These are phyloP conservation scores for Pelargonium nanum DNA, from an alignment of 345 rosid genomes.

Conservation along the genomic window DNA sequence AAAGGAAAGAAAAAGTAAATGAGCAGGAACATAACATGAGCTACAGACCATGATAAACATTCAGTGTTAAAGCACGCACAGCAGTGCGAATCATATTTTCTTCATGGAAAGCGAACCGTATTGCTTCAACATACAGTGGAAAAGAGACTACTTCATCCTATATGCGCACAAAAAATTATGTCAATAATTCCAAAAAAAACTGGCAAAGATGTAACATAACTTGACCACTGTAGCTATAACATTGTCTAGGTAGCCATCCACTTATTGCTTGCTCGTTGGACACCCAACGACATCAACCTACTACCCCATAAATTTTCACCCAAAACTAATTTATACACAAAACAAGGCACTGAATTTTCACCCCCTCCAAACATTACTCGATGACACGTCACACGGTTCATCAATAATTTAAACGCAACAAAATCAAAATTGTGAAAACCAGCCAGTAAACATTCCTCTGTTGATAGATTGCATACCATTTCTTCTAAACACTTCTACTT, in stretches of 20 bases:
- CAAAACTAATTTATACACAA: too few relatives aligned
- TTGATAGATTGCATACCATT: too few relatives aligned
- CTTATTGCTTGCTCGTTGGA: too few relatives aligned
- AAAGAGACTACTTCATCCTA: slow-evolving; percentile 92
- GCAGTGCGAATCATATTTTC: slow-evolving; percentile 97
- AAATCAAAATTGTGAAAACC: too few relatives aligned
- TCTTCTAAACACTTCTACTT: too few relatives aligned
- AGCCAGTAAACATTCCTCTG: too few relatives aligned
- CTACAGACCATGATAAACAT: slow-evolving; percentile 81
- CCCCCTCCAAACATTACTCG: too few relatives aligned
- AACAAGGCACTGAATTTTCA: too few relatives aligned
- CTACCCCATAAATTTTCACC: too few relatives aligned
- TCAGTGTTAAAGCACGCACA: slow-evolving; percentile 82
- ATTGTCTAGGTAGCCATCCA: neutral
- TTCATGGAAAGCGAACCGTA: slow-evolving; percentile 87
- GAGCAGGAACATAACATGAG: slow-evolving; percentile 3
- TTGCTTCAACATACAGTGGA: slow-evolving; percentile 90
- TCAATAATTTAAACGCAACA: too few relatives aligned
- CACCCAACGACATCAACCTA: too few relatives aligned
- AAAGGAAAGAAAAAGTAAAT: slow-evolving; percentile 5
- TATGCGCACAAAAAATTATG: slow-evolving; percentile 13
- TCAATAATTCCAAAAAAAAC: slow-evolving; percentile 1
- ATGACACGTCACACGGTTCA: too few relatives aligned
- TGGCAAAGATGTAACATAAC: neutral
- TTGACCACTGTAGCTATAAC: neutral